Evolutionary conservation across 2,329 filamentous ascomycete species (phyloP).

Genomic region (Apiospora sp.): DNA sequence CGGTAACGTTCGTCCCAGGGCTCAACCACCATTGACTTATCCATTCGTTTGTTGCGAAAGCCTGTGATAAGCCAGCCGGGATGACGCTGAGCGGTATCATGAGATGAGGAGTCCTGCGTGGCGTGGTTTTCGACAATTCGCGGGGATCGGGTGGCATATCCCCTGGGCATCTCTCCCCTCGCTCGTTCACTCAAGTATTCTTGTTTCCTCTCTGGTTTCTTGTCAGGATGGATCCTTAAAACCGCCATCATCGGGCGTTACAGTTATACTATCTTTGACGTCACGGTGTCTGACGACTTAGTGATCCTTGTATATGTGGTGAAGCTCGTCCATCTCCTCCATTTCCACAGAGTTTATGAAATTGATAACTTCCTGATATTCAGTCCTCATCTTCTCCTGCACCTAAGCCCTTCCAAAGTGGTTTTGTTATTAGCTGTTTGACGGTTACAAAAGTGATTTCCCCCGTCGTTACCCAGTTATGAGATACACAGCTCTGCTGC

Average conservation of each 20-base stretch:
- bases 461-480: conserved; percentile 29
- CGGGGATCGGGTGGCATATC: background rate
- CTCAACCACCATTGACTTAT: background rate
- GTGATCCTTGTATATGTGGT: conserved; percentile 10
- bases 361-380: background rate
- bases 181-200: background rate
- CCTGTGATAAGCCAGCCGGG: background rate
- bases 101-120: conserved; percentile 9
- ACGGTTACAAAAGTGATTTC: background rate
- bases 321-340: conserved; percentile 7
- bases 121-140: conserved; percentile 5
- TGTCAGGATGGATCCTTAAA: conserved; percentile 1
- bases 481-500: conserved; percentile 37
- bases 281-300: background rate
- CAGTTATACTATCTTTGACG: conserved; percentile 10
- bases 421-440: background rate
- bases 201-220: conserved; percentile 15
- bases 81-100: background rate
- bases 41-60: conserved; percentile 8
- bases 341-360: background rate
- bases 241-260: conserved; percentile 17
- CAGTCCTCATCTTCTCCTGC: background rate
- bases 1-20: conserved; percentile 19
- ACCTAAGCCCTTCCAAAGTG: background rate
- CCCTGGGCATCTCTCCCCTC: background rate